Evolutionary conservation across 495 filamentous ascomycete genomes (phyloP).

Genomic region (Penicillium antarcticum): DNA sequence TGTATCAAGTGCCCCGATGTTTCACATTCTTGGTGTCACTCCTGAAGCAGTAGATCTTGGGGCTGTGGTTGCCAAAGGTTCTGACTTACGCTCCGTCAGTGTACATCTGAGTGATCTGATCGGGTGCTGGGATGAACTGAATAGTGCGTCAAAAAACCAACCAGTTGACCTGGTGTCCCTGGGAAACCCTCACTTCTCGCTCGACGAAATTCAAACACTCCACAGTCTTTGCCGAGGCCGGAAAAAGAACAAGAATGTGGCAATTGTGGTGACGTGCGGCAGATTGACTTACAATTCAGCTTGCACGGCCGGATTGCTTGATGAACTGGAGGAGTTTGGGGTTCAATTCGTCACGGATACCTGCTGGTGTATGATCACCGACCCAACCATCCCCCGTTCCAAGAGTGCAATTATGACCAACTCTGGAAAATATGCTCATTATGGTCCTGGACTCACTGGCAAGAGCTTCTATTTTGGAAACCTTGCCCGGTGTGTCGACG

Average conservation of each 20-base stretch:
- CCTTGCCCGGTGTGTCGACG: conserved; percentile 19
- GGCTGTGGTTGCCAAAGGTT: neutral
- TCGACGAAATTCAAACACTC: conserved; percentile 17
- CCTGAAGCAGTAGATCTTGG: conserved; percentile 11
- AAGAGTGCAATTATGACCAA: conserved; percentile 23
- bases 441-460: conserved; percentile 17
- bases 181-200: conserved; percentile 33
- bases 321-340: conserved; percentile 17
- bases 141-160: neutral
- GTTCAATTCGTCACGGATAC: conserved; percentile 28
- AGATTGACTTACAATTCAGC: conserved; percentile 17
- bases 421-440: conserved; percentile 30
- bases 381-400: conserved; percentile 17
- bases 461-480: conserved; percentile 18
- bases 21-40: conserved; percentile 27
- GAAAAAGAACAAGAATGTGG: conserved; percentile 1
- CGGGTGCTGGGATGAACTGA: conserved; percentile 14
- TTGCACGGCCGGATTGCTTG: conserved; percentile 4
- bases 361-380: conserved; percentile 30
- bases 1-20: conserved; percentile 27
- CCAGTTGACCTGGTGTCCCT: conserved; percentile 28
- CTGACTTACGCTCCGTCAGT: neutral
- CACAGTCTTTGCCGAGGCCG: conserved; percentile 10
- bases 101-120: conserved; percentile 4
- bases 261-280: conserved; percentile 19